Percentiles rank a stretch among this genome's conserved stretches.
Conservation (phyloP, 1,284 basidiomycete species). For the Ustilago shanxiensis region DNA sequence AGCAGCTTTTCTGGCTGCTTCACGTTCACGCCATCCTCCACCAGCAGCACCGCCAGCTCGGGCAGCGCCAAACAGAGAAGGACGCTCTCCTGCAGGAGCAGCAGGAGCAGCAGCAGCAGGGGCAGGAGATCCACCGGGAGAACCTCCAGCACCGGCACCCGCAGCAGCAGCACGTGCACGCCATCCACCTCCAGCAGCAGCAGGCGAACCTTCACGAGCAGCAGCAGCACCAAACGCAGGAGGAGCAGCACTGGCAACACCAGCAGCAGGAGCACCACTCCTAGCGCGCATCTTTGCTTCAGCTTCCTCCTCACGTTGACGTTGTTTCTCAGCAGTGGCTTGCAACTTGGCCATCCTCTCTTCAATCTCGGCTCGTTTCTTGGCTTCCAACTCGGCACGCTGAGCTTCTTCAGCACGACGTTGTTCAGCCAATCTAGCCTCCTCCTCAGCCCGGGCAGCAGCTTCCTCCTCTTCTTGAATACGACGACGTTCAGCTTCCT, state of each 20-base stretch:
- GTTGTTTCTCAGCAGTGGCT: constrained; percentile 59
- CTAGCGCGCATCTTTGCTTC: constrained; percentile 37
- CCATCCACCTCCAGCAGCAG: constrained; percentile 23
- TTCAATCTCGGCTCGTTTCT: constrained; percentile 67
- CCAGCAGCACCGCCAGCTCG: constrained; percentile 31
- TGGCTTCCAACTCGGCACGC: constrained; percentile 65
- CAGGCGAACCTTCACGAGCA: constrained; percentile 23
- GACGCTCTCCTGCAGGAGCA: constrained; percentile 28
- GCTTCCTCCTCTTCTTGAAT: constrained; percentile 58
- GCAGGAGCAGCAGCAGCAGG: constrained; percentile 28
- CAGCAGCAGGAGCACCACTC: constrained; percentile 7
- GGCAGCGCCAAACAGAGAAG: constrained; percentile 37
- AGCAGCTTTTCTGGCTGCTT: constrained; percentile 35
- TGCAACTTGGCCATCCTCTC: constrained; percentile 64
- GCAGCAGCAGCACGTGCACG: constrained; percentile 15
- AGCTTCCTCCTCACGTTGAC: constrained; percentile 61
- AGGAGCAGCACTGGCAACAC: constrained; percentile 11
- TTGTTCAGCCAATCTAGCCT: constrained; percentile 59
- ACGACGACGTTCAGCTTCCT: constrained; percentile 61
- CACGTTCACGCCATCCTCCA: constrained; percentile 39
- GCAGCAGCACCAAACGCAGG: background rate
- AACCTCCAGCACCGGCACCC: constrained; percentile 11
- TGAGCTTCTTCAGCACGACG: constrained; percentile 61
- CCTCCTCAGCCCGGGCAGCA: constrained; percentile 40
- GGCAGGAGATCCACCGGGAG: constrained; percentile 9